A percentile compares a stretch with the other conserved stretches of the same genome.
These are phyloP conservation scores for Russula sp. DNA, from an alignment of 768 basidiomycete genomes.

Conservation along the genomic window DNA sequence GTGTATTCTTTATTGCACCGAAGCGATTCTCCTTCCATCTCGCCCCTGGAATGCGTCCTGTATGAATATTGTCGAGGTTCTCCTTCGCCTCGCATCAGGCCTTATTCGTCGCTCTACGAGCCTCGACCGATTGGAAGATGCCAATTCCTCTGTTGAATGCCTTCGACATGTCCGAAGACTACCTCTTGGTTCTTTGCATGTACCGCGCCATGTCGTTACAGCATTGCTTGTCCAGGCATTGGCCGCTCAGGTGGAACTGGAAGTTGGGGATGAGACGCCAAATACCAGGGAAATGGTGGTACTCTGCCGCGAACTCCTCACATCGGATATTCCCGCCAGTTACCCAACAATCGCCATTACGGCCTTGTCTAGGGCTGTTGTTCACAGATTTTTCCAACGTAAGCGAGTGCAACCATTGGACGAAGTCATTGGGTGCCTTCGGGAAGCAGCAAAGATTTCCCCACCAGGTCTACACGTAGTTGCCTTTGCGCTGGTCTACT, in stretches of 20 bases:
- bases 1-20: too few relatives aligned
- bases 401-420: background rate
- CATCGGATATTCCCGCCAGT: background rate
- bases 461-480: background rate
- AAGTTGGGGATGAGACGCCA: background rate
- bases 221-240: background rate
- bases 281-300: background rate
- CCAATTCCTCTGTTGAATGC: too few relatives aligned
- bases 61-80: too few relatives aligned
- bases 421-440: background rate
- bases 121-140: too few relatives aligned
- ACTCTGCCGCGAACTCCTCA: background rate
- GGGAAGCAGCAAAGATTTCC: background rate
- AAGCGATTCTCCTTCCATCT: too few relatives aligned
- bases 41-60: too few relatives aligned
- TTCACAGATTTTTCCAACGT: background rate
- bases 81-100: too few relatives aligned
- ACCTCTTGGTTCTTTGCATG: too few relatives aligned
- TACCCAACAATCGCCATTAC: background rate
- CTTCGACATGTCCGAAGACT: too few relatives aligned
- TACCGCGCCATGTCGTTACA: background rate
- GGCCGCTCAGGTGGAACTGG: background rate
- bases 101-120: too few relatives aligned
- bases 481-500: background rate
- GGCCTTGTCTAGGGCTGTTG: background rate